phyloP scores from a whole-genome alignment of 2,329 filamentous ascomycete species.

The Colletotrichum limetticola region DNA sequence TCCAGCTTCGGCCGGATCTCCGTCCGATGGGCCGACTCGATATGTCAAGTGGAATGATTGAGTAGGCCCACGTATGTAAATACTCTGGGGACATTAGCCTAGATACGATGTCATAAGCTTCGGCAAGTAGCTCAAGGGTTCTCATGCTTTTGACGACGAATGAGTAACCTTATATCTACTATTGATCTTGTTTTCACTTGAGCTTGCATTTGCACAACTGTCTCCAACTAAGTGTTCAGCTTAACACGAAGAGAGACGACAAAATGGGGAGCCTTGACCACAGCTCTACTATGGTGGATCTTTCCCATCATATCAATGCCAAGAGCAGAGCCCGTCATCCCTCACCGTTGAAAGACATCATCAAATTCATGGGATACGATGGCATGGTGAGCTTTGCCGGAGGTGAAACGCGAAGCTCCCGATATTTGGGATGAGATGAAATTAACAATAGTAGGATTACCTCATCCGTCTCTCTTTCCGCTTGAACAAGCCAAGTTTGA shows the following conservation, averaged over 20 bases:
- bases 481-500: constrained; percentile 35
- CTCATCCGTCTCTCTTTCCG: constrained; percentile 43
- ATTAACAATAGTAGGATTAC: constrained; percentile 35
- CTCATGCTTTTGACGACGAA: not conserved
- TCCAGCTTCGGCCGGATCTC: not conserved
- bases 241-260: not conserved
- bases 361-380: constrained; percentile 46
- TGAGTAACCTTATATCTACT: not conserved
- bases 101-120: not conserved
- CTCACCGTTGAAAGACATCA: constrained; percentile 46
- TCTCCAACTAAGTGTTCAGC: too few species aligned
- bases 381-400: constrained; percentile 47
- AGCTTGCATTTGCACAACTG: not conserved
- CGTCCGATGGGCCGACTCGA: not conserved
- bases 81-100: not conserved
- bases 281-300: constrained; percentile 32
- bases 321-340: constrained; percentile 43
- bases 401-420: constrained; percentile 30
- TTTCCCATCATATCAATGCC: constrained; percentile 45
- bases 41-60: not conserved
- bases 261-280: constrained; percentile 8
- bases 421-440: too few species aligned
- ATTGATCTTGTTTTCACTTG: too few species aligned
- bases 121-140: not conserved
- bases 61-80: not conserved